Evolutionary conservation across 2,329 filamentous ascomycete species (phyloP), one percentile per base, ranked within the genome.

Genomic region (Ilyonectria sp.): DNA sequence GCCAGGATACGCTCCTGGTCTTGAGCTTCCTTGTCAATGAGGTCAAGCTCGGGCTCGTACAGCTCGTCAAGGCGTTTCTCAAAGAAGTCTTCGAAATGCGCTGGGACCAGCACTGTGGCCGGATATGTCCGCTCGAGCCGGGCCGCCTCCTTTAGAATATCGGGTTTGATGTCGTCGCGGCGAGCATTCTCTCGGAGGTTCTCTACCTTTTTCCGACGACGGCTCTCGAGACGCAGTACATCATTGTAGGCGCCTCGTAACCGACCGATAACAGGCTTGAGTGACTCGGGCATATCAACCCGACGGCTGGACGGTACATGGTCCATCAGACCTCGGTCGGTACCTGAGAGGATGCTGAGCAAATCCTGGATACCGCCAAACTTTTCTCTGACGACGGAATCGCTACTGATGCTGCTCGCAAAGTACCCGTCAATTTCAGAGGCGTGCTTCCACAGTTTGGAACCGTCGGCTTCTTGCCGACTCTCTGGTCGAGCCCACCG

Each of bases 51-150:
- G 0, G 88, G 82, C 70, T 97, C 93, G 79, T 98, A 99, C 53
- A 92, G 86, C 52, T 79, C 81, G 60, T 92, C 90, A 2, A 99
- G 87, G 1, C 94, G 90, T 71, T 91, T 87, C 75, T 97, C 94
- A 71, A 98, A 98, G 53, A 98, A 92, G 60, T 91, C 89, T 76
- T 99, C 96, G 76, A 99, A 98, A 75, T 98, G 94, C 3, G 93
- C 93, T 0, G 95, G 91, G 57, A 94, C 92, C 58, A 99, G 92
- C 11, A 91, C 89, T 43, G 95, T 94, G 81, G 93, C 93, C 0
- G 94, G 93, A 69, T 94, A 95, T 65, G 93, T 91, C 52, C 95
- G 90, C 82, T 98, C 96, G 13, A 98, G 85, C 9, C 94, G 90
- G 40, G 92, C 91, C 2, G 95, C 92, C 84, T 98, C 95, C 55